Base-by-base conservation (phyloP, 2,329 filamentous ascomycete genomes). In the Ascochyta rabiei region DNA sequence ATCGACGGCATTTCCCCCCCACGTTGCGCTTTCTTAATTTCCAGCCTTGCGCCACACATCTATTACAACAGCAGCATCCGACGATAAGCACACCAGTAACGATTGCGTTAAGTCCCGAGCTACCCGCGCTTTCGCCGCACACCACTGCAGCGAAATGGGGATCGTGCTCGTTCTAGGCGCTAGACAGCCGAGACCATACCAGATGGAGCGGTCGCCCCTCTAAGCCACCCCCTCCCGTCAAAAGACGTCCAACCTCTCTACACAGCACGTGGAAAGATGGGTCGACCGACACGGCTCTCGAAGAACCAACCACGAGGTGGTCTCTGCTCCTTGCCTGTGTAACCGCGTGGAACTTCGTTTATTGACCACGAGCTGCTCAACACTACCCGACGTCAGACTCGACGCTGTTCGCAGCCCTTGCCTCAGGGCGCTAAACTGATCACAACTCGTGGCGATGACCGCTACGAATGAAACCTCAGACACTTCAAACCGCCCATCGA, bases 201-300 rank as follows among this genome's bases (percentile, higher is more conserved):
- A 19, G 37, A 56, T 51, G 13, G 24, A 40, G 53, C 38, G 6
- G 35, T 34, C 41, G 47, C 47, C 47, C 46, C 48, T 44, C 53
- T 56, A 51, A 56, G 53, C 53, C 53, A 56, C 53, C 53, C 53
- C 53, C 53, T 56, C 53, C 42, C 35, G 48, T 28, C 42, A 48
- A 44, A 30, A 51, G 37, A 40, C 43, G 34, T 51, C 31, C 48
- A 24, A 43, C 53, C 38, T 52, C 26, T 56, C 43, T 52, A 47
- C 48, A 47, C 38, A 56, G 48, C 53, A 56, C 47, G 47, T 56
- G 53, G 48, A 47, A 48, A 44, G 26, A 56, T 56, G 53, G 43
- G 53, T 46, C 53, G 43, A 34, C 53, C 53, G 37, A 56, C 43
- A 31, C 48, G 48, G 53, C 53, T 47, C 43, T 43, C 39, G 26